Base-by-base conservation (phyloP, 1,284 basidiomycete species). In the Porodaedalea pini region DNA sequence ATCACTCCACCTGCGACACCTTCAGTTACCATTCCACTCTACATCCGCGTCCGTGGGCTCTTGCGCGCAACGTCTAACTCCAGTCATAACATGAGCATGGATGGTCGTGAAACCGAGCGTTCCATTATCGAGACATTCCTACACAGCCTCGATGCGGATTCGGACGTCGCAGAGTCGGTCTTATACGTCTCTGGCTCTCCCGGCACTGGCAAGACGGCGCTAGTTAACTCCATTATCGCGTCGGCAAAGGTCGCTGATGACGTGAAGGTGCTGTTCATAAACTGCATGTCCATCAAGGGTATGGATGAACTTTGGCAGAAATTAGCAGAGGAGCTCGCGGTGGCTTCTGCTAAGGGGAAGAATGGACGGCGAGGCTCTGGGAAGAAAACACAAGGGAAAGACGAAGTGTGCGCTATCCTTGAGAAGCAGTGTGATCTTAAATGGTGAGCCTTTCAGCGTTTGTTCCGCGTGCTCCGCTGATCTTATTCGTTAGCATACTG, bases 131-230 rank as follows among this genome's bases (percentile, higher is more conserved):
- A 71, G 23, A 70, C 74, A 3, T 81, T 84, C 68, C 62, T 82
- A 48, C 64, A 70, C 25, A 60, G 66, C 32, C 66, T 67, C 51
- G 61, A 70, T 15, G 64, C 66, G 41, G 67, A 68, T 21, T 63
- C 67, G 21, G 65, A 65, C 8, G 64, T 69, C 15, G 74, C 76
- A 13, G 76, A 78, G 43, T 45, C 55, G 23, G 55, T 60, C 29
- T 74, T 92, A 54, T 92, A 90, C 67, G 83, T 92, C 52, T 91
- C 89, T 15, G 89, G 89, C 29, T 78, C 86, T 0, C 89, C 90
- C 13, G 90, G 89, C 0, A 88, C 88, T 4, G 90, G 89, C 27
- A 92, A 92, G 73, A 92, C 90, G 1, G 90, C 89, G 0, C 74
- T 92, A 7, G 81, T 92, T 32, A 88, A 86, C 65, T 74, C 80